Evolutionary conservation across 2,329 filamentous ascomycete species (phyloP).

Genomic region (Erysiphe pulchra): DNA sequence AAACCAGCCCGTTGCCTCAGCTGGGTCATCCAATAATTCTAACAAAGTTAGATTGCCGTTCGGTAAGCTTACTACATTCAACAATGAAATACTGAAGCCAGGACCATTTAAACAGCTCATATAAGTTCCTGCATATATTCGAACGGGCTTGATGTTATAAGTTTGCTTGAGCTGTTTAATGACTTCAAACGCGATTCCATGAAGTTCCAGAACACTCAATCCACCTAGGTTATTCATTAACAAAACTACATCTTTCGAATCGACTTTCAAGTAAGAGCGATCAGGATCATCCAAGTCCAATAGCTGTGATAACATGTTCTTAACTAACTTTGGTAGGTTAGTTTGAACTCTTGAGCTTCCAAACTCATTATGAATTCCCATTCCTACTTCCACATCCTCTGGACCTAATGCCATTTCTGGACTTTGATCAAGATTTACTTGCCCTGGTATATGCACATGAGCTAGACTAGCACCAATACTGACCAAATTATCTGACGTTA

Average conservation of each 20-base stretch:
- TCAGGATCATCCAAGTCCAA: conserved; percentile 35
- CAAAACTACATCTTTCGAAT: conserved; percentile 33
- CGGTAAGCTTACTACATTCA: conserved; percentile 31
- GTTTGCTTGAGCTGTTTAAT: conserved; percentile 29
- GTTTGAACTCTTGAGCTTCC: conserved; percentile 25
- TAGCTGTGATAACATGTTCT: conserved; percentile 38
- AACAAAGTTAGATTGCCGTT: conserved; percentile 24
- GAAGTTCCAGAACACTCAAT: conserved; percentile 38
- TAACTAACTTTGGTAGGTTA: conserved; percentile 22
- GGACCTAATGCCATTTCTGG: conserved; percentile 28
- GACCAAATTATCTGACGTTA: conserved; percentile 51
- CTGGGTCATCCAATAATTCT: conserved; percentile 39
- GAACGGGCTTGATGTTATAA: conserved; percentile 32
- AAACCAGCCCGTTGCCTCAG: conserved; percentile 41
- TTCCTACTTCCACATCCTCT: conserved; percentile 37
- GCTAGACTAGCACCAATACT: conserved; percentile 67
- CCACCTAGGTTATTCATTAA: conserved; percentile 46
- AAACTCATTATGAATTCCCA: conserved; percentile 47
- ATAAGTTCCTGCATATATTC: conserved; percentile 39
- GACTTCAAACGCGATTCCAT: conserved; percentile 41
- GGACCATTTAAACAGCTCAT: conserved; percentile 48
- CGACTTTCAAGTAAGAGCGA: conserved; percentile 32
- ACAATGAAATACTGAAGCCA: conserved; percentile 42
- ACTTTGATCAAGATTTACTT: conserved; percentile 25
- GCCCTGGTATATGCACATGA: conserved; percentile 82